Base-by-base conservation (phyloP, 2,329 filamentous ascomycete genomes). In the Penicillium palitans region DNA sequence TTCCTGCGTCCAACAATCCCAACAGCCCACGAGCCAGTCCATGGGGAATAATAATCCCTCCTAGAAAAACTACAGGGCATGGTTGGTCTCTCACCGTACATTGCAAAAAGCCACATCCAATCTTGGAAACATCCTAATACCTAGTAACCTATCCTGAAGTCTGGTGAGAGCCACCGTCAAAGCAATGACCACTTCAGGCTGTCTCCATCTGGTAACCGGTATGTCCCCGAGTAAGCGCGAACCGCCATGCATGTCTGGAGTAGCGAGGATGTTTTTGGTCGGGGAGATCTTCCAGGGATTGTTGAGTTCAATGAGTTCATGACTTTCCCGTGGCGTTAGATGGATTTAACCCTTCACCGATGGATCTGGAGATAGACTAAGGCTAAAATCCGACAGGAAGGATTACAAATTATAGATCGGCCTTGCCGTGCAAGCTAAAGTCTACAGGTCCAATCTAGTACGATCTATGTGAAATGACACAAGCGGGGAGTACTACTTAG, bases 1-100 rank as follows among this genome's bases (percentile, higher is more conserved):
- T 68, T 68, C 64, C 64, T 70, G 67, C 65, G 63, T 53, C 35
- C 46, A 31, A 24, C 4, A 21, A 21, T 37, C 40, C 33, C 25
- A 41, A 9, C 19, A 39, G 27, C 25, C 39, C 39, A 42, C 4
- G 33, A 48, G 42, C 44, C 48, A 29, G 19, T 21, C 31, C 6
- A 8, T 44, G 21, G 46, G 37, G 21, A 53, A 40, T 29, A 21
- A 25, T 15, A 41, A 15, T 47, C 12, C 31, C 24, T 48, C 25
- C 19, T 6, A 21, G 27, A 29, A 19, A 5, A 25, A 29, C 13
- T 21, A 21, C 49, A 57, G 49, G 55, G 50, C 3, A 54, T 46
- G 17, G 37, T 48, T 55, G 46, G 42, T 29, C 27, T 29, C 42
- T 48, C 37, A 27, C 39, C 27, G 39, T 29, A 40, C 9, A n/a